phyloP scores from a whole-genome alignment of 371 early-diverging fungal species.

The Coemansia sp. region DNA sequence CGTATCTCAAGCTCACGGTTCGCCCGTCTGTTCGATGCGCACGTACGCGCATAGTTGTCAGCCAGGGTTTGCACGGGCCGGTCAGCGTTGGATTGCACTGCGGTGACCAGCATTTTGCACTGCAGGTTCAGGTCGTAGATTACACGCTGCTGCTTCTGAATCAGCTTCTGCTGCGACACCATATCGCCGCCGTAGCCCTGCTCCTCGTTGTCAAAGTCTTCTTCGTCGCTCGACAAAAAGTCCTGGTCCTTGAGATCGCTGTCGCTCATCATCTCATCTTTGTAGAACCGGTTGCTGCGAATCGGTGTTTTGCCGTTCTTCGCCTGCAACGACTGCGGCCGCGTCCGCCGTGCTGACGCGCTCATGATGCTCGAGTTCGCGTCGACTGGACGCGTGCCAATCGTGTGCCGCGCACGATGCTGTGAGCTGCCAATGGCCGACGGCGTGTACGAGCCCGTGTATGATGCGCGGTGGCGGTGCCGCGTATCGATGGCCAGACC shows the following conservation, averaged over 20 bases:
- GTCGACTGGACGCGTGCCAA: conserved; percentile 5
- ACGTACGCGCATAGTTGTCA: conserved; percentile 29
- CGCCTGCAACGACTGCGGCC: conserved; percentile 14
- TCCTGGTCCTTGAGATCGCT: conserved; percentile 41
- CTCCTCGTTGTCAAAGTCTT: conserved; percentile 40
- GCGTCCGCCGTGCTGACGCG: conserved; percentile 25
- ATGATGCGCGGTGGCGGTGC: conserved; percentile 33
- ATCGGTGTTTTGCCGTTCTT: conserved; percentile 30
- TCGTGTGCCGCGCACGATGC: conserved; percentile 2
- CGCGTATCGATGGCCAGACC: conserved; percentile 20
- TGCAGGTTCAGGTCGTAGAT: conserved; percentile 43
- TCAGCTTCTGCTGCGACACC: conserved; percentile 49
- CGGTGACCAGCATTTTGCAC: conserved; percentile 25
- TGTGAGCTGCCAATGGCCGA: conserved; percentile 33
- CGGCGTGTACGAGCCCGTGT: conserved; percentile 29
- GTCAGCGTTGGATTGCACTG: conserved; percentile 21
- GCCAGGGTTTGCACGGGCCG: conserved; percentile 29
- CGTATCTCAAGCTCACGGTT: conserved; percentile 35
- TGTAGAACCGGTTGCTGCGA: conserved; percentile 44
- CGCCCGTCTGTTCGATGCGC: conserved; percentile 45
- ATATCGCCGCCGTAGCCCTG: conserved; percentile 35
- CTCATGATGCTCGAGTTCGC: conserved; percentile 33
- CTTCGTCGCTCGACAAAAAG: conserved; percentile 48
- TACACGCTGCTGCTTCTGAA: conserved; percentile 46
- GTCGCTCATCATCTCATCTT: conserved; percentile 42